These are phyloP conservation scores for Venturia aucupariae DNA, from an alignment of 2,329 filamentous ascomycete genomes.

Conservation along the genomic window DNA sequence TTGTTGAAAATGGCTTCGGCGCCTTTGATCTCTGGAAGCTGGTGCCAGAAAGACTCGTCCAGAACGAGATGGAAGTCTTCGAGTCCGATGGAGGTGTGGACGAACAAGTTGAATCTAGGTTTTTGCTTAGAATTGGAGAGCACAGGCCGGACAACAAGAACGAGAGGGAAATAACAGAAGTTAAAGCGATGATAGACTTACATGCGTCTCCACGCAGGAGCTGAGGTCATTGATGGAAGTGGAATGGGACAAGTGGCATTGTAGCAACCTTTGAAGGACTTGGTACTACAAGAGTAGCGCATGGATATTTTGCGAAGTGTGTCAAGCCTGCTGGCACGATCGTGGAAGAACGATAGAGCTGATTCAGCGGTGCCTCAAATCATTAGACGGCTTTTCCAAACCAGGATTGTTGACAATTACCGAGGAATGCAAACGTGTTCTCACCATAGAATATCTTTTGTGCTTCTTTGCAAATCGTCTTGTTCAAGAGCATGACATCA, in stretches of 20 bases:
- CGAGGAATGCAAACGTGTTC: conserved; percentile 15
- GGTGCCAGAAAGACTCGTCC: conserved; percentile 16
- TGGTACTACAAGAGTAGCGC: conserved; percentile 7
- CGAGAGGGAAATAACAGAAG: not conserved
- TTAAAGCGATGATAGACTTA: not conserved
- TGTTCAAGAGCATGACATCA: conserved; percentile 15
- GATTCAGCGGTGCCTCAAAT: conserved; percentile 14
- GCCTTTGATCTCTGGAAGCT: conserved; percentile 14
- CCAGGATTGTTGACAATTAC: not conserved
- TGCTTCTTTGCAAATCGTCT: conserved; percentile 14
- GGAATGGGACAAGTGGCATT: conserved; percentile 9
- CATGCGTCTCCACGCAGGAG: conserved; percentile 14
- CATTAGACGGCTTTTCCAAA: not conserved
- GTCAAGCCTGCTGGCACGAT: conserved; percentile 13
- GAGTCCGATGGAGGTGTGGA: conserved; percentile 10
- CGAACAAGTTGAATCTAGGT: conserved; percentile 10
- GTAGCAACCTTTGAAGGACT: conserved; percentile 15
- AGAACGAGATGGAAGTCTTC: conserved; percentile 16
- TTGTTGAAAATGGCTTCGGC: conserved; percentile 12
- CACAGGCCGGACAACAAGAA: not conserved
- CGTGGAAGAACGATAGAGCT: conserved; percentile 16
- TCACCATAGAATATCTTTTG: conserved; percentile 15
- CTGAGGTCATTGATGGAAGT: conserved; percentile 13
- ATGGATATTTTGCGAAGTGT: conserved; percentile 14
- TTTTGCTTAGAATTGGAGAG: not conserved